Conservation (phyloP, 345 rosid species). For the Salix arbutifolia region DNA sequence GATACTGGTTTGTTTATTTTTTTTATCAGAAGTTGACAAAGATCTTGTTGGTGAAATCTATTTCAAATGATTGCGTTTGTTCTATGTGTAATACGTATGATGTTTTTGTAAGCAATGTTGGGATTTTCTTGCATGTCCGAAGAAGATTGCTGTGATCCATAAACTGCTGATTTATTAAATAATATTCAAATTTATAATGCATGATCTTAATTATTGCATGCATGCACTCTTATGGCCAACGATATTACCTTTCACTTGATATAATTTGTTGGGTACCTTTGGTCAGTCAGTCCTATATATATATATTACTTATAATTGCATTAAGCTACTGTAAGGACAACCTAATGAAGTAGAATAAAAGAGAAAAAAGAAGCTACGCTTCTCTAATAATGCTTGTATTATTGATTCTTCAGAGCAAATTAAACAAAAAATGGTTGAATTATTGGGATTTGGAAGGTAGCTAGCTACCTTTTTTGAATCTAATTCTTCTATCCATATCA, state of each 20-base stretch:
- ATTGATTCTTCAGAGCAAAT: too few relatives aligned
- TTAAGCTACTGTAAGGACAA: background rate
- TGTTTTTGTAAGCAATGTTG: background rate
- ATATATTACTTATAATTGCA: background rate
- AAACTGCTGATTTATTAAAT: background rate
- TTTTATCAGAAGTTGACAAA: background rate
- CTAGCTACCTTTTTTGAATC: background rate
- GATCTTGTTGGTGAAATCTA: background rate
- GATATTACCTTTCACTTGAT: background rate
- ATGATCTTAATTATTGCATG: background rate
- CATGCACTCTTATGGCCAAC: background rate
- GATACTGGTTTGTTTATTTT: background rate
- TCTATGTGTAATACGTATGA: background rate
- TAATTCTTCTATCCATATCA: background rate
- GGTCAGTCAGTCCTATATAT: too few relatives aligned
- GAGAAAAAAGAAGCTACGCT: background rate
- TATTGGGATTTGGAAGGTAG: constrained; percentile 10
- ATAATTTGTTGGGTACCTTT: background rate
- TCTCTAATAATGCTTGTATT: background rate
- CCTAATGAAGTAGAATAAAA: background rate
- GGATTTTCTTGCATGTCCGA: background rate
- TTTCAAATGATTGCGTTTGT: background rate
- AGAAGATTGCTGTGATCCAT: background rate
- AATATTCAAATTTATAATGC: too few relatives aligned
- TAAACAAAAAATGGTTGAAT: background rate